Evolutionary conservation across 2,329 filamentous ascomycete species (phyloP), one percentile per base, ranked within the genome.

Genomic region (Neonectria faginata): DNA sequence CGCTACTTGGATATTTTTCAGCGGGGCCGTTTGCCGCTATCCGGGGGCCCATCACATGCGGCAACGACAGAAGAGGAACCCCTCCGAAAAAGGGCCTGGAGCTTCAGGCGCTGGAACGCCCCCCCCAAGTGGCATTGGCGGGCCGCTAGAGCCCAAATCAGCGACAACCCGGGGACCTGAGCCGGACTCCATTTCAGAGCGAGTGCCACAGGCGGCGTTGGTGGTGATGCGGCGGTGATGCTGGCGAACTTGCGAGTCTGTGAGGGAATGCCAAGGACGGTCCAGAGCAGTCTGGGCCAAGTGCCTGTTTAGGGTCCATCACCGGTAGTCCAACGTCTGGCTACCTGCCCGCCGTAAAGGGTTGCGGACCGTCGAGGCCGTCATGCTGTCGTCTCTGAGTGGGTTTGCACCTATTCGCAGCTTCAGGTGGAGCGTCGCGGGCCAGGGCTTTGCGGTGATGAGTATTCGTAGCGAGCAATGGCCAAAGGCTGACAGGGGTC

Each of bases 1-100:
- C 67, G 57, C 42, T 78, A 76, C 74, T 76, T 78, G 76, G 66
- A 70, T 70, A 76, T 74, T 74, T 76, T 71, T 66, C 65, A 69
- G 70, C 69, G 76, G 73, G 69, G 67, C 68, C 54, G 18, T 8
- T 36, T 50, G 63, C 56, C 63, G 65, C 65, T 60, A 65, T 68
- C 64, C 60, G 57, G 62, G 39, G 39, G 29, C 54, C 65, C 66
- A 61, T 74, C 72, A 74, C 72, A 74, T 74, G 72, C 70, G 61
- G 57, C 18, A 45, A 5, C 54, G 33, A 51, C 62, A n/a, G 8
- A 41, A 41, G 8, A 39, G 14, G 36, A 8, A 33, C 29, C 18
- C 48, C 48, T 29, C 48, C 29, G 25, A 25, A 51, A 51, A 51
- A 11, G 16, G n/a, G 18, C 45, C 68, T 69, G 60, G 50, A 63